phyloP scores from a whole-genome alignment of 2,329 filamentous ascomycete species.

The Penicillium sp. region DNA sequence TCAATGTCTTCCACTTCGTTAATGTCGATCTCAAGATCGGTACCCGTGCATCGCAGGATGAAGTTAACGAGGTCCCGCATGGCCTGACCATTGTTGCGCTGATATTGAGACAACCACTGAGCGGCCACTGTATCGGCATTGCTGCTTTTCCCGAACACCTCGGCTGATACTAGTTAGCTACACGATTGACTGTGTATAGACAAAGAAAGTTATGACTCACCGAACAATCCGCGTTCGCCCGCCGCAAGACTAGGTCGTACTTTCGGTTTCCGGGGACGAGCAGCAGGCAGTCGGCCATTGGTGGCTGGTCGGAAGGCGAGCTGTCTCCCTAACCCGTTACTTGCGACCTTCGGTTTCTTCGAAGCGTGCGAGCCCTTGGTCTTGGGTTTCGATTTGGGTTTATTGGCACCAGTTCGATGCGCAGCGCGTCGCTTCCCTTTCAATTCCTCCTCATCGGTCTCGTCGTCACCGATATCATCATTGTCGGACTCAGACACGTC shows the following conservation, averaged over 20 bases:
- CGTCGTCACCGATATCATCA: conserved; percentile 30
- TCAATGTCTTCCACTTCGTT: conserved; percentile 86
- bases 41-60: conserved; percentile 62
- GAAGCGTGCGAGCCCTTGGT: conserved; percentile 30
- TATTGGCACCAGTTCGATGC: conserved; percentile 27
- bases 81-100: conserved; percentile 47
- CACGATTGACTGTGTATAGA: conserved; percentile 18
- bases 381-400: conserved; percentile 34
- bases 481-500: conserved; percentile 33
- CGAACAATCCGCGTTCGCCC: conserved; percentile 51
- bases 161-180: conserved; percentile 35
- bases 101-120: conserved; percentile 51
- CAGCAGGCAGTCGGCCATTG: conserved; percentile 37
- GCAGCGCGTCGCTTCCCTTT: conserved; percentile 36
- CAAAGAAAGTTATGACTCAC: conserved; percentile 29
- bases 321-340: conserved; percentile 38
- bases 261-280: conserved; percentile 44
- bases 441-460: conserved; percentile 44
- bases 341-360: conserved; percentile 51
- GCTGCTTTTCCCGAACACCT: conserved; percentile 51
- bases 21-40: conserved; percentile 64
- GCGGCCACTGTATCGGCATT: conserved; percentile 49
- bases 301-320: conserved; percentile 49
- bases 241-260: conserved; percentile 46
- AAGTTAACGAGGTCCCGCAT: conserved; percentile 55